Conservation (phyloP, 1,284 basidiomycete species). For the Stygiomarasmius scandens region DNA sequence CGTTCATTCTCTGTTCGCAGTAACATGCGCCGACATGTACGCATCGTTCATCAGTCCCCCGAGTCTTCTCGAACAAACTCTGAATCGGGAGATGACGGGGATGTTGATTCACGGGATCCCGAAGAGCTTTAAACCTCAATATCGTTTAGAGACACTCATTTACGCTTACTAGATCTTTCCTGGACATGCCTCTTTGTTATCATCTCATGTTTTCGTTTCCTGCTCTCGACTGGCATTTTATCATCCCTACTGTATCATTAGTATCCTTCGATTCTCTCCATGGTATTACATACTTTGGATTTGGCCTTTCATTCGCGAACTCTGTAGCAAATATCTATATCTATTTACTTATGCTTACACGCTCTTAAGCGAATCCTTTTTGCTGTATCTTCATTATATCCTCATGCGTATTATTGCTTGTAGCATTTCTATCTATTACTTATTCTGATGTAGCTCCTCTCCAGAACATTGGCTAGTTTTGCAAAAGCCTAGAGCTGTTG, state of each 20-base stretch:
- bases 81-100: slow-evolving; percentile 20
- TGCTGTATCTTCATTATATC: no score
- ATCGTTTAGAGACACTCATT: background rate
- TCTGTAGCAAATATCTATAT: no score
- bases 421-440: no score
- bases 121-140: background rate
- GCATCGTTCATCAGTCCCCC: slow-evolving; percentile 26
- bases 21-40: slow-evolving; percentile 56
- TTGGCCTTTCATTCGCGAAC: no score
- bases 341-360: no score
- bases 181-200: background rate
- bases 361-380: no score
- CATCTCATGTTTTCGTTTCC: background rate
- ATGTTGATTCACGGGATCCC: slow-evolving; percentile 15
- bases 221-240: background rate
- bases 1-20: slow-evolving; percentile 57
- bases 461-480: no score
- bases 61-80: slow-evolving; percentile 4
- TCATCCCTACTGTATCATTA: background rate
- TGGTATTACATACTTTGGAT: no score
- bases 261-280: background rate
- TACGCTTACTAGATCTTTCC: background rate
- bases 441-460: no score
- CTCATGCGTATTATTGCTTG: no score
- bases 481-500: no score